These are phyloP conservation scores for Jackrogersella minutella DNA, from an alignment of 495 filamentous ascomycete genomes.

Conservation along the genomic window DNA sequence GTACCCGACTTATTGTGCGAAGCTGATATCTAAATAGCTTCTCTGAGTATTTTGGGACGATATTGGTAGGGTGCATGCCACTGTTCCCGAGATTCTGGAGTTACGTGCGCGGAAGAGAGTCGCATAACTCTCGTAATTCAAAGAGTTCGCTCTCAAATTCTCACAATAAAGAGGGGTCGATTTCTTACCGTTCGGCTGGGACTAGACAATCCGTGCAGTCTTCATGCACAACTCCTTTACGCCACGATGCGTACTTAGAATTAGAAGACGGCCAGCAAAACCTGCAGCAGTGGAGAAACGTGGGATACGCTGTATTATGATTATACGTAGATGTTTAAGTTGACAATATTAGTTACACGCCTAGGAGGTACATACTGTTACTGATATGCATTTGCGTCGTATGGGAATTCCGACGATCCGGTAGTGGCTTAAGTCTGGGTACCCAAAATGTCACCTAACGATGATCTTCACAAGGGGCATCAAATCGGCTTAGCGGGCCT, in stretches of 20 bases:
- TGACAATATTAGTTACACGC: no score
- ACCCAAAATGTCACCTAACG: neutral
- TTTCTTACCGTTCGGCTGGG: neutral
- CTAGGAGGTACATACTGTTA: no score
- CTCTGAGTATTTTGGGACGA: slow-evolving; percentile 44
- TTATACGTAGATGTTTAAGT: neutral
- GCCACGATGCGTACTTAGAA: slow-evolving; percentile 2
- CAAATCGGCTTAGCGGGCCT: neutral
- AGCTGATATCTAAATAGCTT: neutral
- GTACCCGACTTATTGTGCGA: neutral
- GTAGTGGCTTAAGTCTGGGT: neutral
- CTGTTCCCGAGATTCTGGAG: slow-evolving; percentile 43
- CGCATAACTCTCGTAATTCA: neutral
- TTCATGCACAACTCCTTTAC: neutral
- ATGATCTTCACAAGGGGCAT: slow-evolving; percentile 3
- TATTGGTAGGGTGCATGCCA: slow-evolving; percentile 46
- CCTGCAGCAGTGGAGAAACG: neutral
- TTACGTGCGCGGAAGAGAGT: neutral
- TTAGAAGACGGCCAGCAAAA: neutral
- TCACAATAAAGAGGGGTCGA: slow-evolving; percentile 1
- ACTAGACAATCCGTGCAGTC: slow-evolving; percentile 1
- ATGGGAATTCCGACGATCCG: neutral
- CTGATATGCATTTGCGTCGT: neutral
- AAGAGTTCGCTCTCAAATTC: slow-evolving; percentile 11
- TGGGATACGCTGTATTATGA: neutral